phyloP scores from a whole-genome alignment of 2,329 filamentous ascomycete genomes.

The Fusarium abutilonis region DNA sequence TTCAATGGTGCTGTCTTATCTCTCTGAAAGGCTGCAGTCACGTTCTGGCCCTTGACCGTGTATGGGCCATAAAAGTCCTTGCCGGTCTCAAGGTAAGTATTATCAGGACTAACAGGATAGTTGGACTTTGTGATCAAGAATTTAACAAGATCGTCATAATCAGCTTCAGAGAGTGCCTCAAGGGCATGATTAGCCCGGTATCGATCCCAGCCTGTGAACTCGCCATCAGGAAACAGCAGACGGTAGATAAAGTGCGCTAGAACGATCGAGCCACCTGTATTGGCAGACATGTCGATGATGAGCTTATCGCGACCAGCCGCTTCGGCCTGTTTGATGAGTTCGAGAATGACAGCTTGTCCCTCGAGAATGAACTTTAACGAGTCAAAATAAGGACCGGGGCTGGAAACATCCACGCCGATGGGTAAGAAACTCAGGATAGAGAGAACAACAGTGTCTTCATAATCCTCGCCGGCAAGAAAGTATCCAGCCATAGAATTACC shows the following conservation, averaged over 20 bases:
- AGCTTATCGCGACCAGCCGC: slow-evolving; percentile 39
- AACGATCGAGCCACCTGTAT: slow-evolving; percentile 38
- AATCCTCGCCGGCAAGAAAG: slow-evolving; percentile 32
- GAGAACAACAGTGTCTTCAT: slow-evolving; percentile 39
- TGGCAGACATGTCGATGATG: slow-evolving; percentile 41
- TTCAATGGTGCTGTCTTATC: slow-evolving; percentile 30
- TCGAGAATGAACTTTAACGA: slow-evolving; percentile 32
- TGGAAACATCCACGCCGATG: slow-evolving; percentile 12
- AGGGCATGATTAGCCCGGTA: slow-evolving; percentile 39
- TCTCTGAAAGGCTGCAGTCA: slow-evolving; percentile 35
- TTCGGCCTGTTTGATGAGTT: slow-evolving; percentile 36
- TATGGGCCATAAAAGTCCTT: slow-evolving; percentile 41
- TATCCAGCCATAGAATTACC: slow-evolving; percentile 29
- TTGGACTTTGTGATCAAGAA: slow-evolving; percentile 19
- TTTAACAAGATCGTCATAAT: slow-evolving; percentile 31
- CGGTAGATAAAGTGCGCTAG: slow-evolving; percentile 38
- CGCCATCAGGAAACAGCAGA: slow-evolving; percentile 36
- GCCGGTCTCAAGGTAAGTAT: slow-evolving; percentile 30
- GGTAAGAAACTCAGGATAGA: slow-evolving; percentile 41
- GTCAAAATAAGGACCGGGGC: slow-evolving; percentile 1
- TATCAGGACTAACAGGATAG: slow-evolving; percentile 22
- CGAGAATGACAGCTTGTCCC: slow-evolving; percentile 27
- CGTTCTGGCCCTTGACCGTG: slow-evolving; percentile 32
- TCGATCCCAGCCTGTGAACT: slow-evolving; percentile 33
- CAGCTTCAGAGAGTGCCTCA: slow-evolving; percentile 26